Conservation (phyloP, 2,329 filamentous ascomycete genomes). For the Diaporthe sp. region DNA sequence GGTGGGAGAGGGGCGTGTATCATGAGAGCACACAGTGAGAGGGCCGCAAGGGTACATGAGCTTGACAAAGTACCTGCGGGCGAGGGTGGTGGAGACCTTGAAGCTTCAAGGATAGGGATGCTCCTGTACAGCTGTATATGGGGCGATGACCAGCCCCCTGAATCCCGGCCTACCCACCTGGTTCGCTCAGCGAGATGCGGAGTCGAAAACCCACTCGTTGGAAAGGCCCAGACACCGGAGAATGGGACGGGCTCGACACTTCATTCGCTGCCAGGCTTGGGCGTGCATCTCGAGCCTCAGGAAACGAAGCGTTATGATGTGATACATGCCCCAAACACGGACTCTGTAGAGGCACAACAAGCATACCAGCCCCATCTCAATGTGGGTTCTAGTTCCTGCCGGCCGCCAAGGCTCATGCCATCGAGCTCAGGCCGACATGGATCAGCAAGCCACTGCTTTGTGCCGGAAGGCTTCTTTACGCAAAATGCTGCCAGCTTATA, state of each 20-base stretch:
- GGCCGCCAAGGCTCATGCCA: conserved; percentile 28
- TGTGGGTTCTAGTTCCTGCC: conserved; percentile 27
- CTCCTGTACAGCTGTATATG: conserved; percentile 36
- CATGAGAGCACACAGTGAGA: conserved; percentile 30
- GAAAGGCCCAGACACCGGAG: conserved; percentile 40
- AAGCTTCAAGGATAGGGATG: conserved; percentile 38
- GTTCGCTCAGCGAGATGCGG: conserved; percentile 40
- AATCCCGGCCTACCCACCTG: conserved; percentile 36
- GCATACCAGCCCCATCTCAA: conserved; percentile 28
- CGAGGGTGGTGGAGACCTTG: conserved; percentile 34
- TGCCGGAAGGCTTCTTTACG: conserved; percentile 12
- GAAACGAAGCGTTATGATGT: conserved; percentile 30
- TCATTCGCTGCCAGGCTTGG: conserved; percentile 32
- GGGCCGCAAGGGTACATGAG: conserved; percentile 31
- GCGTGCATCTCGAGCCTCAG: conserved; percentile 30
- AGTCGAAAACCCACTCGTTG: conserved; percentile 38
- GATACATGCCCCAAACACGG: conserved; percentile 31
- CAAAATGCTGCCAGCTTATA: neutral
- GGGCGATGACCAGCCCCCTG: conserved; percentile 39
- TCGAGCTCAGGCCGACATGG: conserved; percentile 22
- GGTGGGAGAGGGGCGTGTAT: conserved; percentile 30
- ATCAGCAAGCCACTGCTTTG: conserved; percentile 23
- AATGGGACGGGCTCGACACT: conserved; percentile 34
- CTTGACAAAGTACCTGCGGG: conserved; percentile 30
- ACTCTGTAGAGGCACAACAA: conserved; percentile 20